phyloP scores from a whole-genome alignment of 1,139 yeast genomes.

The Suhomyces bokatorum region DNA sequence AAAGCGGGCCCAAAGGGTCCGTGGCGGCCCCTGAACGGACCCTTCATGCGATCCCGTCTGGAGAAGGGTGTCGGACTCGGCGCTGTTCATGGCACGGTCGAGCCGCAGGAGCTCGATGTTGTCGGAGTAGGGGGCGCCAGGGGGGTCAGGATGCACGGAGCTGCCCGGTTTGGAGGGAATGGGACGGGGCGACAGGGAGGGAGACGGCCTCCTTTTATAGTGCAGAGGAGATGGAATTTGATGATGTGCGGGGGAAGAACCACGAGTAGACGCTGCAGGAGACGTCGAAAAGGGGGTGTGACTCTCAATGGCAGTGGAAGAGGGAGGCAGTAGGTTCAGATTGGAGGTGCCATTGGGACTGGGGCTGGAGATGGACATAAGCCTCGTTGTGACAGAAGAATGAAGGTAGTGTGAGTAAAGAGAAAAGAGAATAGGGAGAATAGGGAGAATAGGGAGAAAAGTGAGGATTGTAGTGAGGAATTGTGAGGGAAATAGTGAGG shows the following conservation, averaged over 20 bases:
- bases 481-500: neutral
- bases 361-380: neutral
- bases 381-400: neutral
- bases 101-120: slow-evolving; percentile 6
- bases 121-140: neutral
- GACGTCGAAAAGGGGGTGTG: no score
- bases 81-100: slow-evolving; percentile 3
- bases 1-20: neutral
- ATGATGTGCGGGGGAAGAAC: no score
- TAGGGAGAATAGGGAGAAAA: neutral
- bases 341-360: neutral
- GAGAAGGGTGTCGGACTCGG: neutral
- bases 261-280: no score
- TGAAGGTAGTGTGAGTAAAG: neutral
- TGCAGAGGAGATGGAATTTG: no score
- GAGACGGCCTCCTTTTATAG: neutral
- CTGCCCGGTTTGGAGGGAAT: neutral
- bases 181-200: neutral
- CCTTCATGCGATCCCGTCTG: neutral
- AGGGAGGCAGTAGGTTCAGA: neutral
- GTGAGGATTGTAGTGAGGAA: neutral
- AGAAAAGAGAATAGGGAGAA: neutral
- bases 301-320: neutral
- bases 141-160: neutral
- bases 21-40: neutral